Evolutionary conservation across 169 alveolate genomes (phyloP).

Genomic region (Eimeria acervulina): DNA sequence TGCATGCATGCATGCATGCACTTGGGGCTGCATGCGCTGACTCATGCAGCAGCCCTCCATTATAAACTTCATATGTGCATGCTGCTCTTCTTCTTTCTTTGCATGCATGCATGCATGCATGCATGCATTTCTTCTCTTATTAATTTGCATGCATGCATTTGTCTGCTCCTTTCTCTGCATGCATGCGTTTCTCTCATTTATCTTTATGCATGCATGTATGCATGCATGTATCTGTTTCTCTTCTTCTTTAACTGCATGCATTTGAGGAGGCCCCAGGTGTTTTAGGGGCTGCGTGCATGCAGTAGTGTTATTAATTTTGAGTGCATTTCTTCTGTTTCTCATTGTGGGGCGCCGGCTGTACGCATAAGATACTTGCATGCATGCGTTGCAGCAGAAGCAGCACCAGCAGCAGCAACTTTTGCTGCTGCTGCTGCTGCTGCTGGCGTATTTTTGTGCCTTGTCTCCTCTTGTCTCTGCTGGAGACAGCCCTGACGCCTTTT

Average conservation of each 20-base stretch:
- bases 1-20: not conserved
- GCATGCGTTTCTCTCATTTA: too few species aligned
- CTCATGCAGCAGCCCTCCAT: not conserved
- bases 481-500: too few species aligned
- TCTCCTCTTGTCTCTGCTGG: too few species aligned
- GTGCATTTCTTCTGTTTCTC: not conserved
- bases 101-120: not conserved
- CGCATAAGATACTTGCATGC: not conserved
- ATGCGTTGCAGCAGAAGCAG: too few species aligned
- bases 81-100: not conserved
- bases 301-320: not conserved
- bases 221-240: too few species aligned
- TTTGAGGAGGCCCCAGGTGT: too few species aligned
- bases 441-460: too few species aligned
- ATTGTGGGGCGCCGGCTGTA: not conserved
- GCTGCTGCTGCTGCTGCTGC: not conserved
- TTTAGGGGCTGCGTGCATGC: not conserved
- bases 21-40: conserved; percentile 16
- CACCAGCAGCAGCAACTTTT: not conserved
- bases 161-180: too few species aligned
- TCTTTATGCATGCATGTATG: too few species aligned
- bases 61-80: too few species aligned
- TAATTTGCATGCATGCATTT: not conserved
- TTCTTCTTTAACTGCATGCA: too few species aligned
- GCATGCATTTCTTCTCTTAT: not conserved